phyloP scores from a whole-genome alignment of 345 rosid species.

The Triadica sebifera region DNA sequence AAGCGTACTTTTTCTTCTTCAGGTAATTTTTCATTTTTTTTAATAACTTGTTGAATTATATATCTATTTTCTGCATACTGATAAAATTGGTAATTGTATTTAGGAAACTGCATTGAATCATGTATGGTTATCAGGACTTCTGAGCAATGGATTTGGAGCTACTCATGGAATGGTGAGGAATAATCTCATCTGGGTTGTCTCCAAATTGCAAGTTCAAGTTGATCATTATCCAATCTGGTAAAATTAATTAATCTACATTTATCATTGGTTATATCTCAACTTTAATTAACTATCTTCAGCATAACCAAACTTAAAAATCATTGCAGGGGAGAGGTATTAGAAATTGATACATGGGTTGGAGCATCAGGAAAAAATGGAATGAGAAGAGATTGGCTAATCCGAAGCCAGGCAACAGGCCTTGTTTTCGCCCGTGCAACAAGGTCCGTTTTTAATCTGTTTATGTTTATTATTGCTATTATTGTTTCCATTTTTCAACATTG shows the following conservation, averaged over 20 bases:
- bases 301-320: background rate
- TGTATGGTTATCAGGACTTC: conserved; percentile 78
- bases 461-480: background rate
- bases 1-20: conserved; percentile 58
- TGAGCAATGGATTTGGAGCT: conserved; percentile 70
- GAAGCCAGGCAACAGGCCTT: conserved; percentile 62
- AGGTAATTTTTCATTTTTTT: conserved; percentile 38
- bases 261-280: too few species aligned
- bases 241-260: too few species aligned
- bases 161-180: conserved; percentile 67
- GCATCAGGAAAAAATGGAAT: conserved; percentile 73
- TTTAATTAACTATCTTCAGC: too few species aligned
- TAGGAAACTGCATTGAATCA: conserved; percentile 75
- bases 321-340: conserved; percentile 65
- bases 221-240: conserved; percentile 68
- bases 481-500: background rate
- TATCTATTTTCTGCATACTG: too few species aligned
- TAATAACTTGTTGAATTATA: background rate
- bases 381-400: conserved; percentile 64
- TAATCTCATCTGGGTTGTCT: conserved; percentile 74
- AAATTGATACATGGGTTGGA: conserved; percentile 73
- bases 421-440: conserved; percentile 60
- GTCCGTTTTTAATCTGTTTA: conserved; percentile 16
- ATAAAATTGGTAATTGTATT: background rate
- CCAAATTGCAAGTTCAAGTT: conserved; percentile 58